Evolutionary conservation across 2,329 filamentous ascomycete genomes (phyloP), one percentile per base, ranked within the genome.

Genomic region (Plectosphaerella cucumerina): DNA sequence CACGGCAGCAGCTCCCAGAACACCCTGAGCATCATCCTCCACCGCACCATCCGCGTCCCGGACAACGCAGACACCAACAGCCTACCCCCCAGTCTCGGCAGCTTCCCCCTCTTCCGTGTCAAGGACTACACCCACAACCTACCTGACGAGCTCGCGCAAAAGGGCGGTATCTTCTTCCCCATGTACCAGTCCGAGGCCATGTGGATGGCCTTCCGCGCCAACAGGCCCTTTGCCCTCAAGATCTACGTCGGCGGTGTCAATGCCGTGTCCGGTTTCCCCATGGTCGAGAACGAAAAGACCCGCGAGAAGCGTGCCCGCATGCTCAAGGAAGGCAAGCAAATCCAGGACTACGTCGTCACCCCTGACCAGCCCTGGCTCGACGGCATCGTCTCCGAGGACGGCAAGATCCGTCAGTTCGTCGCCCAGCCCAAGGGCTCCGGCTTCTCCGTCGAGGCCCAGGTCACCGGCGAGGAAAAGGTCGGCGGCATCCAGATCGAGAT

Each of bases 401-500:
- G 70, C 10, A 58, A 59, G 1, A 70, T 77, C 5, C 65, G 70
- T 10, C 75, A 79, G 52, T 78, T 79, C 52, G 70, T 77, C 3
- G 73, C 74, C 2, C 73, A 74, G 66, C 69, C 72, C 0, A 54
- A 69, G 22, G 69, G 68, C 1, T 61, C 59, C 14, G 71, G 72
- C 1, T 73, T 74, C 49, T 68, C 69, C 0, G 65, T 77, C 8
- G 75, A 78, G 56, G 63, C 65, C 2, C 75, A 78, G 55, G 55
- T 76, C 5, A 75, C 70, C 0, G 71, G 72, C 4, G 49, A 65
- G 39, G 74, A 77, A 20, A 53, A 54, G 3, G 53, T 66, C 5
- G 68, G 69, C 15, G 72, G 72, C 4, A 52, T 78, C 3, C 74
- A 74, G 50, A 61, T 78, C 37, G 73, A 77, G 50, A 63, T 78